These are phyloP conservation scores for Plenodomus biglobosus DNA, from an alignment of 2,329 filamentous ascomycete species.

Conservation along the genomic window DNA sequence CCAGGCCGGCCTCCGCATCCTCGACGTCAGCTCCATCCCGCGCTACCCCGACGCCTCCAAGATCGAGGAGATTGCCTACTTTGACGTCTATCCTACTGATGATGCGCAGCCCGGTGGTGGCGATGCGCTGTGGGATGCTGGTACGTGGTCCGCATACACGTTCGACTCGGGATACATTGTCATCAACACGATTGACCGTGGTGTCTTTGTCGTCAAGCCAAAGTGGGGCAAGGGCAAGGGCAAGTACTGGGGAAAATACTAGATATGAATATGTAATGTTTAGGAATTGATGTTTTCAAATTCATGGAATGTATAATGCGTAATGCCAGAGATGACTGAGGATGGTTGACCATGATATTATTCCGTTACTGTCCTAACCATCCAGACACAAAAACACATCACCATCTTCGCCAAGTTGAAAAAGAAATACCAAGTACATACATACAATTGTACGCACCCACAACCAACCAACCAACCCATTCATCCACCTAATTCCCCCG, in stretches of 20 bases:
- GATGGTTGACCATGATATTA: too few species aligned
- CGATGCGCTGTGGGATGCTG: slow-evolving; percentile 45
- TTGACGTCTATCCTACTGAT: slow-evolving; percentile 48
- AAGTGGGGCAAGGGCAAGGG: slow-evolving; percentile 31
- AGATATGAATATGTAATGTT: too few species aligned
- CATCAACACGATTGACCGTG: slow-evolving; percentile 54
- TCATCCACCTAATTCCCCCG: too few species aligned
- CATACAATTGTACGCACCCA: too few species aligned
- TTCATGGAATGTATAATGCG: too few species aligned
- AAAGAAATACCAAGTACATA: too few species aligned
- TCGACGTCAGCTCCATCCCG: slow-evolving; percentile 47
- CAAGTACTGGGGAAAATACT: slow-evolving; percentile 26
- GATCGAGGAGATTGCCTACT: slow-evolving; percentile 48
- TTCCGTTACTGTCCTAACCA: too few species aligned
- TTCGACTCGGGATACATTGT: slow-evolving; percentile 49
- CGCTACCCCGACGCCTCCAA: slow-evolving; percentile 40
- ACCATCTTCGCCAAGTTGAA: too few species aligned
- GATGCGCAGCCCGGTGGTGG: slow-evolving; percentile 40
- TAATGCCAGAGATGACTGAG: too few species aligned
- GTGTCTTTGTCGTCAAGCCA: slow-evolving; percentile 41
- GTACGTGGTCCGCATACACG: slow-evolving; percentile 48
- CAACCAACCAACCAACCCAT: too few species aligned
- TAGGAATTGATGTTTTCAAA: too few species aligned
- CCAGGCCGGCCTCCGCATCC: slow-evolving; percentile 47
- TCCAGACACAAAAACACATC: too few species aligned